Base-by-base conservation (phyloP, 2,329 filamentous ascomycete genomes). In the Scytalidium lignicola region DNA sequence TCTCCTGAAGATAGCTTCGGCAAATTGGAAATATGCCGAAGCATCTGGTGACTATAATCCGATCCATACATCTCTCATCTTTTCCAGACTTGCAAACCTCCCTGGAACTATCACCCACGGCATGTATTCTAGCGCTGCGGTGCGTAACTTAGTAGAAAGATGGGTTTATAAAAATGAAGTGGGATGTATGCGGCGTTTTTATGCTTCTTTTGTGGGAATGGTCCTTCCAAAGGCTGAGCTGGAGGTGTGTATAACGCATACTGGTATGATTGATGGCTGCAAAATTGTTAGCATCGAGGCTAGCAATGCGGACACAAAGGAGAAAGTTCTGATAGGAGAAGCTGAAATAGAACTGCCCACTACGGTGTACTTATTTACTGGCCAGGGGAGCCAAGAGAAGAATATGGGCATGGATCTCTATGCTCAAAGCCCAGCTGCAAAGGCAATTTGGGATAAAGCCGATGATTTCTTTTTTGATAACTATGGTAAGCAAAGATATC, bases 391-490 rank as follows among this genome's bases (percentile, higher is more conserved):
- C 32, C 69, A 71, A 50, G 59, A 62, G 42, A 51, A 60, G 15
- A 59, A 57, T 9, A 73, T 72, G 70, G 70, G 70, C 1, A 71
- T 71, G 68, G 64, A 65, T n/a, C 54, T 72, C n/a, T 71, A 71
- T 44, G 61, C 55, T 12, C 53, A 51, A 1, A 65, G 59, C 20
- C 19, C 59, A 9, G 60, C 60, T 12, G 67, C 68, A 2, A 55
- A 55, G 29, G 51, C 49, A 3, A 54, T 70, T 4, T 72, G 69
- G 69, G 69, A 68, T 49, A 46, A 50, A 18, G 66, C 61, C 5
- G 68, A 71, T 50, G 60, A 51, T 19, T 58, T 63, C 48, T 65
- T 68, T 40, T 51, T 61, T 6, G 58, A 64, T 7, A 60, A 53
- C 17, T 67, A 62, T 52, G 67, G 68, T 63, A 51, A 46, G 56